Conservation (phyloP, 129 eudicot genomes). For the Saussurea involucrata region DNA sequence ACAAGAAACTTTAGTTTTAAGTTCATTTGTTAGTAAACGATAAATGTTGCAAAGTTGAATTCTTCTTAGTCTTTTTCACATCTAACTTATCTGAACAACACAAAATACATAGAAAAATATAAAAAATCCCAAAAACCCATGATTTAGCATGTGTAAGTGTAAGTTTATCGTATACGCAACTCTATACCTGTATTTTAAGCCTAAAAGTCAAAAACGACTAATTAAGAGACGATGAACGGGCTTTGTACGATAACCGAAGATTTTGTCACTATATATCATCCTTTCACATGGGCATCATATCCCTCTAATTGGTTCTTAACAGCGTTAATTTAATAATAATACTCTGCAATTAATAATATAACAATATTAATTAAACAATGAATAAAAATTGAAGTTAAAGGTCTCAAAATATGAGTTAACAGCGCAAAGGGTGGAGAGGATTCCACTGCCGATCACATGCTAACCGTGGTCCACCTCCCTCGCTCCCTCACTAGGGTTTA, state of each 20-base stretch:
- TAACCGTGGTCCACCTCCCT: constrained; percentile 23
- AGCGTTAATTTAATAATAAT: constrained; percentile 17
- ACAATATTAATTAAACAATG: not conserved
- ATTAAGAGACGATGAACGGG: constrained; percentile 11
- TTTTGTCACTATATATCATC: constrained; percentile 30
- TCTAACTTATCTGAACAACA: not conserved
- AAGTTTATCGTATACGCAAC: constrained; percentile 4
- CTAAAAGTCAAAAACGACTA: constrained; percentile 11
- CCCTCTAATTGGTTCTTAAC: constrained; percentile 19
- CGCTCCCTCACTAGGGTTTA: constrained; percentile 20
- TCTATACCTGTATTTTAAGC: not conserved
- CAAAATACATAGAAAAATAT: not conserved
- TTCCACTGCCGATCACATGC: constrained; percentile 39
- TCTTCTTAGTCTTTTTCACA: not conserved
- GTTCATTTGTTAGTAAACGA: not conserved
- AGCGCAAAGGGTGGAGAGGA: constrained; percentile 38
- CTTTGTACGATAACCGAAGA: constrained; percentile 9
- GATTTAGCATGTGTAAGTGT: not conserved
- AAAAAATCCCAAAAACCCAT: not conserved
- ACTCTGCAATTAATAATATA: constrained; percentile 4
- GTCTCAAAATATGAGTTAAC: constrained; percentile 28
- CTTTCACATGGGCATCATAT: constrained; percentile 24
- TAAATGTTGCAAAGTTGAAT: not conserved
- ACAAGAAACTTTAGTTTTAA: constrained; percentile 3
- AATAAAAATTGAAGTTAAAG: constrained; percentile 12